phyloP scores from a whole-genome alignment of 78 protist genomes.

The Polysphondylium violaceum region DNA sequence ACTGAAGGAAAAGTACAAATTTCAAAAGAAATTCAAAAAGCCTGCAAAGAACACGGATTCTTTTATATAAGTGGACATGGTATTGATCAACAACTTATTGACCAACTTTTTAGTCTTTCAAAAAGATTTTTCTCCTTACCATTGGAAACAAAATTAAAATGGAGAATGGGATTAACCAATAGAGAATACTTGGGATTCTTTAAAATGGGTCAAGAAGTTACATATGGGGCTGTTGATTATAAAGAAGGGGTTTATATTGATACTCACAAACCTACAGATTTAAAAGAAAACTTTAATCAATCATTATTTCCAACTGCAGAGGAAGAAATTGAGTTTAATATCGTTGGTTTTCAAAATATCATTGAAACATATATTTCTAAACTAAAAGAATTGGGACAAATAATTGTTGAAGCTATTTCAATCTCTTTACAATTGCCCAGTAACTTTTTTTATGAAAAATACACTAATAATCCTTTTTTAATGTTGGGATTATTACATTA shows the following conservation, averaged over 20 bases:
- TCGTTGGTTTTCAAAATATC: not conserved
- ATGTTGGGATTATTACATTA: constrained; percentile 49
- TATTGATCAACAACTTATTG: constrained; percentile 2
- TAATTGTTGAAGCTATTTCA: constrained; percentile 8
- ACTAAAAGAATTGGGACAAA: not conserved
- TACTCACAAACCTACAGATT: not conserved
- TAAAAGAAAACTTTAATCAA: not conserved
- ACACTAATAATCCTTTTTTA: constrained; percentile 9
- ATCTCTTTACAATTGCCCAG: not conserved
- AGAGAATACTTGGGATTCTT: constrained; percentile 37
- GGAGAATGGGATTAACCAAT: constrained; percentile 9
- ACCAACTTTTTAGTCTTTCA: not conserved
- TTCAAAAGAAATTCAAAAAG: constrained; percentile 21
- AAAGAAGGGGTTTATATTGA: constrained; percentile 59
- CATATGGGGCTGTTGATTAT: not conserved
- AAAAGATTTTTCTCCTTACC: constrained; percentile 27
- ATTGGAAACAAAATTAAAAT: constrained; percentile 4
- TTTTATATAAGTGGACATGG: constrained; percentile 56
- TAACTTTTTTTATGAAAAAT: constrained; percentile 1
- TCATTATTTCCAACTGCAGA: not conserved
- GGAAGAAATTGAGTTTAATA: not conserved
- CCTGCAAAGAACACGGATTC: constrained; percentile 45
- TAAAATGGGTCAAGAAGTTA: constrained; percentile 6
- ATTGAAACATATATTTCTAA: constrained; percentile 12
- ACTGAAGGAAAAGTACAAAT: not conserved